phyloP scores from a whole-genome alignment of 495 filamentous ascomycete species.

The Sporormia fimetaria region DNA sequence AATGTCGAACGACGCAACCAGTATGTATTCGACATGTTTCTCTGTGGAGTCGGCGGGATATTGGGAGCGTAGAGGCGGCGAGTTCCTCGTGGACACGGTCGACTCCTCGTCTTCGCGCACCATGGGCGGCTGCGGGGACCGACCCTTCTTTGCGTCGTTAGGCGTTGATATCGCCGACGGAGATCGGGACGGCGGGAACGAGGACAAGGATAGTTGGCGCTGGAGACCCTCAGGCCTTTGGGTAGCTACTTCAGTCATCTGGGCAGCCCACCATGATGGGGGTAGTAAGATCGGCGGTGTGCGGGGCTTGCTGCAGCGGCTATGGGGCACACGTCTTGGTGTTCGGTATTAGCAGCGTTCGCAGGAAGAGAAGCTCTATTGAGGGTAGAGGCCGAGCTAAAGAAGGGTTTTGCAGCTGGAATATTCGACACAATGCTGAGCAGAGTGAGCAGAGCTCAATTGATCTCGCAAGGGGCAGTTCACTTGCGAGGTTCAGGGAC shows the following conservation, averaged over 20 bases:
- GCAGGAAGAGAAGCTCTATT: no score
- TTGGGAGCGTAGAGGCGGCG: constrained; percentile 55
- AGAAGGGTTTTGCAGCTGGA: no score
- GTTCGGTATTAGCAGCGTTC: no score
- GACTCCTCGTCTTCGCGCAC: constrained; percentile 34
- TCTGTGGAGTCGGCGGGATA: constrained; percentile 69
- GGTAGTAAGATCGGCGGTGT: no score
- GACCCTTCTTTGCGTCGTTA: constrained; percentile 37
- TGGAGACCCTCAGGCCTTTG: constrained; percentile 20
- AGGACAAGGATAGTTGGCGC: constrained; percentile 47
- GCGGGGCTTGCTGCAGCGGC: no score
- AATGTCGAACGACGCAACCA: constrained; percentile 97
- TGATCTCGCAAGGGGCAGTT: no score
- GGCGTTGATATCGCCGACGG: constrained; percentile 42
- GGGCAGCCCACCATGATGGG: no score
- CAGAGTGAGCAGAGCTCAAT: no score
- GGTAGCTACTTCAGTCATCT: constrained; percentile 16
- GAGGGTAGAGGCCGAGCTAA: no score
- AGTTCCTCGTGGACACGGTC: constrained; percentile 8
- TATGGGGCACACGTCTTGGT: no score
- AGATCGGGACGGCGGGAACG: constrained; percentile 46
- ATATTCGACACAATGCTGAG: no score
- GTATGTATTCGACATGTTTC: constrained; percentile 96
- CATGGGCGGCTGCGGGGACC: constrained; percentile 43
- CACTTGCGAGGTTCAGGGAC: no score